Evolutionary conservation across 257 asterid species (phyloP).

Genomic region (Solanum tarapatanum): DNA sequence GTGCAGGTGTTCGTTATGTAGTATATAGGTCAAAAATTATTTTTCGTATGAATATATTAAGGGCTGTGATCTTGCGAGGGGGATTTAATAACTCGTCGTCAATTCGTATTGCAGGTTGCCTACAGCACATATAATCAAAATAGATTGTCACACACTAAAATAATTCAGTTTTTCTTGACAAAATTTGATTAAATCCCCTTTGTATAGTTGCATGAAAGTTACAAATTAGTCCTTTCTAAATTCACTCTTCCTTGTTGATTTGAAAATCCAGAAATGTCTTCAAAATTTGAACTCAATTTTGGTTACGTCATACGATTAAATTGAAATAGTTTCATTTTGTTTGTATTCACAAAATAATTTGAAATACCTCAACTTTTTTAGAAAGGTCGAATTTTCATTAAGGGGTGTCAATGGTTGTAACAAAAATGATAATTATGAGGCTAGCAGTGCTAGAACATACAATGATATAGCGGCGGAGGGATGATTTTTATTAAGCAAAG

Average conservation of each 20-base stretch:
- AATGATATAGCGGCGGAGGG: background rate
- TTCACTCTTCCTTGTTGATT: background rate
- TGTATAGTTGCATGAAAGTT: background rate
- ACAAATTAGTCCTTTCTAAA: background rate
- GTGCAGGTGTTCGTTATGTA: background rate
- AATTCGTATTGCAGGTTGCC: background rate
- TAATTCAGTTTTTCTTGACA: background rate
- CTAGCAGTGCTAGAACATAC: background rate
- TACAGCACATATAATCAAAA: background rate
- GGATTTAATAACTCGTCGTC: background rate
- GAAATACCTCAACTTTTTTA: background rate
- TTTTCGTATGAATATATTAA: background rate
- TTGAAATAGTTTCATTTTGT: background rate
- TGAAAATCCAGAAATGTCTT: background rate
- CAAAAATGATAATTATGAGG: too few relatives aligned
- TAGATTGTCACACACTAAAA: background rate
- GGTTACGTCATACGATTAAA: background rate
- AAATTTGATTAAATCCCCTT: background rate
- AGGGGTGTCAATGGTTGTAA: too few relatives aligned
- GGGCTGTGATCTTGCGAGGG: background rate
- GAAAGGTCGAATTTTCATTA: too few relatives aligned
- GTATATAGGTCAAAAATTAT: background rate
- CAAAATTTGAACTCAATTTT: background rate
- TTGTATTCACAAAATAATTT: background rate
- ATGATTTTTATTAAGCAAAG: background rate